phyloP scores from a whole-genome alignment of 768 basidiomycete species.

The Russula virescens region DNA sequence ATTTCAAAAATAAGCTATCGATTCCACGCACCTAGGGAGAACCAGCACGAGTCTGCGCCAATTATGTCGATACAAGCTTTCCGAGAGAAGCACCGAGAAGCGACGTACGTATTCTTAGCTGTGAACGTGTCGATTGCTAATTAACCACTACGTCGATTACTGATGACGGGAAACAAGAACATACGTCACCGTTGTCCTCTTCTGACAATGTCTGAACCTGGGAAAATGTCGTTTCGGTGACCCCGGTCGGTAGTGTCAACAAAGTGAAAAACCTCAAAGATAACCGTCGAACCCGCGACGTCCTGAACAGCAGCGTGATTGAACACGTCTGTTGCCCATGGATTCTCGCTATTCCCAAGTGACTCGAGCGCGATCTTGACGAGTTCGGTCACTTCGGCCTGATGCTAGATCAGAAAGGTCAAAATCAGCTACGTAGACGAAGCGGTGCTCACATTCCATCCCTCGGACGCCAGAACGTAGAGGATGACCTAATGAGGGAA shows the following conservation, averaged over 20 bases:
- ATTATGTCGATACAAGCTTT: background rate
- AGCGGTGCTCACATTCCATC: conserved; percentile 8
- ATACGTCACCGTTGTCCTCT: conserved; percentile 12
- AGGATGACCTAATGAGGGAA: background rate
- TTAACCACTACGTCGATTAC: background rate
- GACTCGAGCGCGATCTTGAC: conserved; percentile 9
- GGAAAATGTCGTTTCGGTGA: background rate
- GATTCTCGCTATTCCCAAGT: conserved; percentile 1
- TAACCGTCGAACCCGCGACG: background rate
- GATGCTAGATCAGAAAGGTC: background rate
- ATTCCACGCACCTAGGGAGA: conserved; percentile 6
- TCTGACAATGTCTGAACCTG: conserved; percentile 13
- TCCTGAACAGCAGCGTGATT: background rate
- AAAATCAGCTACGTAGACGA: background rate
- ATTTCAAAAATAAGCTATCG: background rate
- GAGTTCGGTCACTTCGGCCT: conserved; percentile 2
- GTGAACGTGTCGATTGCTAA: background rate
- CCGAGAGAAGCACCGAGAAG: background rate
- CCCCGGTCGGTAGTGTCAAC: background rate
- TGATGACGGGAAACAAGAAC: background rate
- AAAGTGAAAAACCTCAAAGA: conserved; percentile 4
- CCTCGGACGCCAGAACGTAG: background rate
- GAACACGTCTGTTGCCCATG: background rate
- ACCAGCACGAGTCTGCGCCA: conserved; percentile 13
- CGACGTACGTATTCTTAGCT: conserved; percentile 15